Percentiles rank a stretch among this genome's conserved stretches.
Conservation (phyloP, 768 basidiomycete genomes). For the Strobilomyces dryophilus region DNA sequence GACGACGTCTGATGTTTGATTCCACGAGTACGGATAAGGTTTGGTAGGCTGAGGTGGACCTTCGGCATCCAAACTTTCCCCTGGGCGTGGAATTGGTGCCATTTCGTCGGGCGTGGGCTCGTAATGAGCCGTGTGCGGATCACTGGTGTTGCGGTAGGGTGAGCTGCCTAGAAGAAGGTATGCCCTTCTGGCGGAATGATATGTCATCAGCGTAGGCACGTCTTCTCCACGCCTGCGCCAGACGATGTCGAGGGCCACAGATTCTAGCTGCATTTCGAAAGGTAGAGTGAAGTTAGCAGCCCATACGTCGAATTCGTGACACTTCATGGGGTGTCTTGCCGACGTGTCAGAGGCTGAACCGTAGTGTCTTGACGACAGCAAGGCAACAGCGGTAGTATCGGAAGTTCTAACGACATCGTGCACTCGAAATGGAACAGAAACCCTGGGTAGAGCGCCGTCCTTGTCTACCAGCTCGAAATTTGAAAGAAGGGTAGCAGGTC, state of each 20-base stretch:
- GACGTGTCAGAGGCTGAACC: slow-evolving; percentile 20
- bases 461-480: slow-evolving; percentile 42
- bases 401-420: slow-evolving; percentile 34
- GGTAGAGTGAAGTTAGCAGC: slow-evolving; percentile 50
- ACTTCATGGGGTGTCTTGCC: slow-evolving; percentile 21
- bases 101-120: slow-evolving; percentile 65
- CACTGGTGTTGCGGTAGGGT: slow-evolving; percentile 42
- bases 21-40: slow-evolving; percentile 90
- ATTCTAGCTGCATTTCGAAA: slow-evolving; percentile 29
- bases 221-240: slow-evolving; percentile 71
- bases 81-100: slow-evolving; percentile 60
- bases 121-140: slow-evolving; percentile 35
- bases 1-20: slow-evolving; percentile 77
- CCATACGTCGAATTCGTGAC: slow-evolving; percentile 61
- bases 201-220: slow-evolving; percentile 59
- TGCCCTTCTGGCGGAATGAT: slow-evolving; percentile 40
- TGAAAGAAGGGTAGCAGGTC: slow-evolving; percentile 45
- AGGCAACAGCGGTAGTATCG: slow-evolving; percentile 38
- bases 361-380: slow-evolving; percentile 61
- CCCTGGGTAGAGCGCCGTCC: slow-evolving; percentile 18
- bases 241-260: slow-evolving; percentile 44
- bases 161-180: slow-evolving; percentile 61
- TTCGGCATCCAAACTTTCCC: slow-evolving; percentile 49
- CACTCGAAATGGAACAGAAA: slow-evolving; percentile 37
- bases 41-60: slow-evolving; percentile 35